Percentiles rank a stretch among this genome's conserved stretches.
These are phyloP conservation scores for Fagopyrum tataricum DNA, from an alignment of 148 eudicot genomes.

Conservation along the genomic window DNA sequence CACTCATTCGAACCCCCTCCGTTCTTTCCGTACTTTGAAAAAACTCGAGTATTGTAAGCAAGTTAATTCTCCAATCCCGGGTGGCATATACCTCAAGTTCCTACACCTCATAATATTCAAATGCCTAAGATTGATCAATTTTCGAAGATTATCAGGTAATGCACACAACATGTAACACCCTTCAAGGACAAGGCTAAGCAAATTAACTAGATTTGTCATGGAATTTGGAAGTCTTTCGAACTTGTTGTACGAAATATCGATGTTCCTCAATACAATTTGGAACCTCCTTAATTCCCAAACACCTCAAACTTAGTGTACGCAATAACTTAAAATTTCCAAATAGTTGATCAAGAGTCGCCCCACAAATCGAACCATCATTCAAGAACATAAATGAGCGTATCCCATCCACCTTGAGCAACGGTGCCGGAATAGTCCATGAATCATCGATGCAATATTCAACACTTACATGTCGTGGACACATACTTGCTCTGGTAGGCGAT, in stretches of 20 bases:
- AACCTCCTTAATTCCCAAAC: neutral
- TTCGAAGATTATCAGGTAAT: conserved; percentile 10
- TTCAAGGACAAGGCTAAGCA: conserved; percentile 19
- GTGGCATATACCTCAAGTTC: conserved; percentile 13
- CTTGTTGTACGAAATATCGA: conserved; percentile 21
- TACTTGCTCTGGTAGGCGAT: neutral
- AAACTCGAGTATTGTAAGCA: neutral
- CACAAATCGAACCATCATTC: no score
- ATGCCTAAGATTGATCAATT: conserved; percentile 4
- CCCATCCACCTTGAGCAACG: neutral
- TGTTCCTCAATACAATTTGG: conserved; percentile 17
- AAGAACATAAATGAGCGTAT: neutral
- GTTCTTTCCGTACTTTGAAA: neutral
- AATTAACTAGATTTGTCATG: conserved; percentile 24
- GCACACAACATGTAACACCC: neutral
- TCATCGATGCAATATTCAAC: neutral
- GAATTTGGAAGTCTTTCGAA: conserved; percentile 9
- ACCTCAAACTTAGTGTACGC: neutral
- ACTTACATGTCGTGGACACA: neutral
- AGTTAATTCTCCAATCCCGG: conserved; percentile 13
- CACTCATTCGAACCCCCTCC: neutral
- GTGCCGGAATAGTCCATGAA: neutral
- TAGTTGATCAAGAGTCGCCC: neutral
- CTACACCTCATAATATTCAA: conserved; percentile 12
- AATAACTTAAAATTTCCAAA: neutral